Percentiles rank a stretch among this genome's conserved stretches.
Evolutionary conservation across 495 filamentous ascomycete genomes (phyloP).

Genomic region (Xylaria castorea): DNA sequence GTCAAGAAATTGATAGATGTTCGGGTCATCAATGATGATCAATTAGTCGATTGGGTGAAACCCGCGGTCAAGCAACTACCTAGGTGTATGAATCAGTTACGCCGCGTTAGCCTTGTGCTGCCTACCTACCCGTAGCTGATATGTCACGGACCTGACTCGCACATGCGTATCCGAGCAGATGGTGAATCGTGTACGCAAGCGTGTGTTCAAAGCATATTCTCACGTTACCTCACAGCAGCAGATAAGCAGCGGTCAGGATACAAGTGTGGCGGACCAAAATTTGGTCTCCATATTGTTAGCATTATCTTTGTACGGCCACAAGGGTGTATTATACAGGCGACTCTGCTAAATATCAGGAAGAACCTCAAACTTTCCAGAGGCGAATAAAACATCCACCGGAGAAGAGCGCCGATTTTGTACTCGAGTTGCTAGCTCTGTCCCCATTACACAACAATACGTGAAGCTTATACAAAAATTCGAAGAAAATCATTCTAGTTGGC

Average conservation of each 20-base stretch:
- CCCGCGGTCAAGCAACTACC: not conserved
- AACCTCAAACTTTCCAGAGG: not conserved
- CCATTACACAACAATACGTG: not conserved
- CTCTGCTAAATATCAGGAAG: not conserved
- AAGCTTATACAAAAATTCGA: slow-evolving; percentile 11
- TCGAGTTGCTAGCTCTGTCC: not conserved
- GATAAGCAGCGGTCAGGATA: not conserved
- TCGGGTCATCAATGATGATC: not conserved
- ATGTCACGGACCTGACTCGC: too few species aligned
- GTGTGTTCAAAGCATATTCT: too few species aligned
- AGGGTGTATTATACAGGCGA: not conserved
- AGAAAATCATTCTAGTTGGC: not conserved
- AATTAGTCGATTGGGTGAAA: not conserved
- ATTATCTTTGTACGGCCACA: not conserved
- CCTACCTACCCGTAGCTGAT: too few species aligned
- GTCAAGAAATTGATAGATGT: not conserved
- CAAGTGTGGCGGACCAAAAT: slow-evolving; percentile 1
- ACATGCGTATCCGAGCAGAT: not conserved
- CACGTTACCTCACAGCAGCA: not conserved
- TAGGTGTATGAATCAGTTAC: not conserved
- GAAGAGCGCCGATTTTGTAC: not conserved
- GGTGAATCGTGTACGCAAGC: not conserved
- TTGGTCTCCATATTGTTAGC: not conserved
- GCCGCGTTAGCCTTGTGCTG: not conserved
- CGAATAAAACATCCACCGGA: slow-evolving; percentile 17